Evolutionary conservation across 257 asterid genomes (phyloP), one percentile per base, ranked within the genome.

Genomic region (Handroanthus guayacan): DNA sequence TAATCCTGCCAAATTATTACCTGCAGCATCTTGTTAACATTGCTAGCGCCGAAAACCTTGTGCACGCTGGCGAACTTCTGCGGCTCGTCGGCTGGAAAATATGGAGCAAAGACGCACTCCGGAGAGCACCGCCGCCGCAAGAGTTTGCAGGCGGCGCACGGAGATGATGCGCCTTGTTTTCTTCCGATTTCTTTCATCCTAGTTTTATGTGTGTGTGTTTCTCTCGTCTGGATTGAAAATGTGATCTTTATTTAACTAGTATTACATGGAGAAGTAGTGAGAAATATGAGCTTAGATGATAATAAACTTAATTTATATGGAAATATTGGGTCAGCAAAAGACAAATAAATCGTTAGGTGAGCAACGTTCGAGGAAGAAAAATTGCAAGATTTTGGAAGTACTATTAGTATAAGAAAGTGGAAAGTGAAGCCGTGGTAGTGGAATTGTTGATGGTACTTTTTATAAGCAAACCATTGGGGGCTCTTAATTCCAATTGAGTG

Each of bases 41-140:
- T 92, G 87, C 97, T 90, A 38, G 97, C 97, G 45, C 97, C 97
- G 60, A 92, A 92, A 37, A 92, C 97, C 88, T 85, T 90, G 72
- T 92, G 97, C 69, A 92, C 97, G 34, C 95, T 81, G 66, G 95
- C 97, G 78, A 92, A 92, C 82, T 92, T 90, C 3, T 75, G 90
- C 20, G 97, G 95, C 75, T 92, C 94, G 18, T 92, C 97, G 10
- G 97, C 97, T 41, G 97, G 92, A 69, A 92, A 92, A 82, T 90
- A 86, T 25, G 97, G 97, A 3, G 95, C 85, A 71, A 92, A 92
- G 8, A 90, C 81, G 75, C 97, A 92, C 18, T 87, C 97, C 12
- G 75, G 84, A 4, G 92, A 84, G 78, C 97, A 92, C 71, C 95
- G 83, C 61, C 97, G 85, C 68, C 95, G 79, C 13, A 92, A 86